Conservation (phyloP, 208 protist species). For the Jaenimonas drosophilae region DNA sequence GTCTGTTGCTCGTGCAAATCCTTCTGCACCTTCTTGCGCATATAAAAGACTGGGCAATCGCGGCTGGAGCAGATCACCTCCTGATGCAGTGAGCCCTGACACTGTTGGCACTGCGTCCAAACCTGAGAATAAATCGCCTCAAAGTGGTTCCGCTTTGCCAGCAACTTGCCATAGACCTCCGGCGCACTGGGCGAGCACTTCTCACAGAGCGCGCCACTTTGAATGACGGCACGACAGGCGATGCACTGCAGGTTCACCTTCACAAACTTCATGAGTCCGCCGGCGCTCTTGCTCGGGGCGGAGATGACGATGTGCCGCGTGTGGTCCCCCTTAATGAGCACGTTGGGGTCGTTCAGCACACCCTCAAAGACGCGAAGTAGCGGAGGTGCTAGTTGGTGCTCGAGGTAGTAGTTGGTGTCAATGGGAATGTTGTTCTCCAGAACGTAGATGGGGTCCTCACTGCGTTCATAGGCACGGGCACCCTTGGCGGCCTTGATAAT, state of each 20-base stretch:
- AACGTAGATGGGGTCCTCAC: constrained; percentile 99
- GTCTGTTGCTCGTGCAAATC: constrained; percentile 93
- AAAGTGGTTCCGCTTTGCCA: constrained; percentile 89
- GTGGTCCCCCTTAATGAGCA: constrained; percentile 95
- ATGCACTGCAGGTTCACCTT: constrained; percentile 94
- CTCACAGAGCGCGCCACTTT: constrained; percentile 86
- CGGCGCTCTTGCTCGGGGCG: constrained; percentile 86
- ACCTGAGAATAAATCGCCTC: constrained; percentile 95
- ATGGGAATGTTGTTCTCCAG: constrained; percentile 87
- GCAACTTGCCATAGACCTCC: constrained; percentile 90
- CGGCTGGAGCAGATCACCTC: constrained; percentile 94
- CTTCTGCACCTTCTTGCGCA: constrained; percentile 98
- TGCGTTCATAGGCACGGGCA: constrained; percentile 97
- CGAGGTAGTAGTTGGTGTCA: constrained; percentile 85
- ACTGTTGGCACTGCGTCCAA: constrained; percentile 99
- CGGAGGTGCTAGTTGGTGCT: constrained; percentile 78
- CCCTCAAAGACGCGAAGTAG: constrained; percentile 91
- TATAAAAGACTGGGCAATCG: constrained; percentile 99
- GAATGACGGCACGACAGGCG: constrained; percentile 86
- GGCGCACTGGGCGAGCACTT: constrained; percentile 82
- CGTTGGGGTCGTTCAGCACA: constrained; percentile 91
- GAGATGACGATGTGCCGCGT: constrained; percentile 93
- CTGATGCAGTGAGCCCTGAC: constrained; percentile 95
- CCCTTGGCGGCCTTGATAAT: constrained; percentile 70
- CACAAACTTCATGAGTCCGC: constrained; percentile 97